Evolutionary conservation across 345 rosid genomes (phyloP).

Genomic region (Camelina sativa): DNA sequence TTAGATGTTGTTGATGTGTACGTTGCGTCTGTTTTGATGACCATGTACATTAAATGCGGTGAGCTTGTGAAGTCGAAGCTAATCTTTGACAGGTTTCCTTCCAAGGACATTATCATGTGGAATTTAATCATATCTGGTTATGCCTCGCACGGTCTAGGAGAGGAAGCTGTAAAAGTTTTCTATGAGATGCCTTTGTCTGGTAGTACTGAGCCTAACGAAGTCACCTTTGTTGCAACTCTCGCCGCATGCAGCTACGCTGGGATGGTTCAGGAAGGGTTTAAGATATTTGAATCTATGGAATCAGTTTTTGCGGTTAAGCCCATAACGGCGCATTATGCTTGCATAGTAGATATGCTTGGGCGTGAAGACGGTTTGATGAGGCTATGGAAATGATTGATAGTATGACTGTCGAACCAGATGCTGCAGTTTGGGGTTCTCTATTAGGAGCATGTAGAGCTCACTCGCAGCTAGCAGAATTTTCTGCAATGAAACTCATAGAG

Average conservation of each 20-base stretch:
- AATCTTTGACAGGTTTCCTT: slow-evolving; percentile 47
- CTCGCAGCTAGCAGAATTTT: slow-evolving; percentile 65
- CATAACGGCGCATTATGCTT: slow-evolving; percentile 67
- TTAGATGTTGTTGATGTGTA: slow-evolving; percentile 60
- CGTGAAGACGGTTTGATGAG: slow-evolving; percentile 63
- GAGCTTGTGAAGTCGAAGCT: slow-evolving; percentile 44
- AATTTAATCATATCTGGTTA: slow-evolving; percentile 71
- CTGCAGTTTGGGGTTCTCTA: slow-evolving; percentile 72
- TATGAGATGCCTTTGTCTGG: slow-evolving; percentile 57
- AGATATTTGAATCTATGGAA: slow-evolving; percentile 65
- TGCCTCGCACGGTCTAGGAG: slow-evolving; percentile 72
- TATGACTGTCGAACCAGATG: slow-evolving; percentile 77
- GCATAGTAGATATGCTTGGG: slow-evolving; percentile 78
- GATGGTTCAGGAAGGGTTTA: slow-evolving; percentile 63
- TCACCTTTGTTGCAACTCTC: slow-evolving; percentile 72
- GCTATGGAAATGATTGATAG: slow-evolving; percentile 65
- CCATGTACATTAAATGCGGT: slow-evolving; percentile 76
- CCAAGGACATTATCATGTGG: slow-evolving; percentile 76
- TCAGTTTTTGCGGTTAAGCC: slow-evolving; percentile 55
- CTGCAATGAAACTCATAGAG: slow-evolving; percentile 56
- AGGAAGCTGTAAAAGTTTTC: slow-evolving; percentile 64
- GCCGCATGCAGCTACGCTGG: slow-evolving; percentile 76
- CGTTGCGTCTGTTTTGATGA: slow-evolving; percentile 70
- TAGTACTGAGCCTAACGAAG: slow-evolving; percentile 58
- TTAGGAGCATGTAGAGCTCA: slow-evolving; percentile 76